Conservation (phyloP, 768 basidiomycete species). For the Termitomyces sp. region DNA sequence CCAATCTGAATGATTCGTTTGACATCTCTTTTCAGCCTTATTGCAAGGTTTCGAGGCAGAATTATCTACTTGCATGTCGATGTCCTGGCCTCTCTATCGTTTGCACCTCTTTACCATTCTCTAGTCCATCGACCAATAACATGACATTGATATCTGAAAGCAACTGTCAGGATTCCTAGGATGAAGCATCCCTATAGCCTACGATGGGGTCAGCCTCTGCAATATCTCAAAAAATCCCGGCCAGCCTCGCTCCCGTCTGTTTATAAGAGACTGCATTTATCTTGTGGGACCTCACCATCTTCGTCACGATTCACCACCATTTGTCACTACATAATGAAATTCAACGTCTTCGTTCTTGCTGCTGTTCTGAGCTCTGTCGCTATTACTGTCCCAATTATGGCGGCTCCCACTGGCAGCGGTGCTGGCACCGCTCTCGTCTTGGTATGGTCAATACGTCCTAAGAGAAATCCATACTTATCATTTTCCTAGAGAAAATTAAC, state of each 20-base stretch:
- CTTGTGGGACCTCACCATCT: not conserved
- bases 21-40: not conserved
- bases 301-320: not conserved
- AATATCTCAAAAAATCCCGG: not conserved
- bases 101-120: not conserved
- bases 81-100: not conserved
- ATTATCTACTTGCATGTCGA: not conserved
- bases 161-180: not conserved
- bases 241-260: not conserved
- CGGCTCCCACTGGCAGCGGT: constrained; percentile 5
- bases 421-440: not conserved
- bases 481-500: not conserved
- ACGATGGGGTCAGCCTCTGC: not conserved
- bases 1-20: not conserved
- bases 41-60: not conserved
- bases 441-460: not conserved
- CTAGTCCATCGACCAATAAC: not conserved
- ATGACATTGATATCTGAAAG: not conserved
- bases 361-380: constrained; percentile 4
- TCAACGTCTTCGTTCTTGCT: constrained; percentile 7
- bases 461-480: not conserved
- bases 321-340: constrained; percentile 4
- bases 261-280: not conserved
- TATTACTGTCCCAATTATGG: constrained; percentile 5
- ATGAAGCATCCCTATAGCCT: not conserved